Evolutionary conservation across 306 rosid species (phyloP), one percentile per base, ranked within the genome.

Genomic region (Pachyrhizus erosus): DNA sequence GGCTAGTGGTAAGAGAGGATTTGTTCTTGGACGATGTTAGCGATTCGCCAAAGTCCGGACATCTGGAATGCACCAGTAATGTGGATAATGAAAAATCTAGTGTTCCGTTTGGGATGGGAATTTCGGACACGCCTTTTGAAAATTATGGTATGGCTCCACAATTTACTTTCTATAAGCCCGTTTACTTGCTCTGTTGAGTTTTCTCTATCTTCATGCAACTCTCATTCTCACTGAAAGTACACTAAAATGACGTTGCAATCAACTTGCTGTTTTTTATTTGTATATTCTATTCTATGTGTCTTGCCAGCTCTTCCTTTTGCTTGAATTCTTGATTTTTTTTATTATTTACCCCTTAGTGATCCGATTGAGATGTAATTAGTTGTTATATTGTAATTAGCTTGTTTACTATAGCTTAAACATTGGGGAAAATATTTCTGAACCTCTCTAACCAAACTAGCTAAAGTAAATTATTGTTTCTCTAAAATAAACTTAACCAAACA

Each of bases 1-100:
- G 73, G 78, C 73, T 84, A 12, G 75, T 58, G 43, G 68, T 64
- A 83, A 79, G 85, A 87, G 85, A 84, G 78, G 90, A 49, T 31
- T 29, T 74, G 39, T 4, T 78, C 9, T 15, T 45, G 7, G 87
- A 58, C 7, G 45, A 77, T 49, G 86, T 79, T 60, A 24, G 67
- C 29, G 51, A 48, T 10, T 80, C 81, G 37, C 61, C 68, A 1
- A 73, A 80, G 29, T 73, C 86, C 8, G 21, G 72, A 13, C 48
- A 34, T 58, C 6, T 81, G 73, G 86, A 84, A 7, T 58, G 67
- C 57, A 15, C 78, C 34, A 73, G 43, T 61, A 57, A 61, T 52
- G 73, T 81, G 72, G 84, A 81, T 81, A 79, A 84, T 51, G 51
- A 34, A 62, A 51, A 78, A 4, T 12, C 78, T 33, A 10, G 68